Base-by-base conservation (phyloP, 441 rosid species). In the Brassica balearica region DNA sequence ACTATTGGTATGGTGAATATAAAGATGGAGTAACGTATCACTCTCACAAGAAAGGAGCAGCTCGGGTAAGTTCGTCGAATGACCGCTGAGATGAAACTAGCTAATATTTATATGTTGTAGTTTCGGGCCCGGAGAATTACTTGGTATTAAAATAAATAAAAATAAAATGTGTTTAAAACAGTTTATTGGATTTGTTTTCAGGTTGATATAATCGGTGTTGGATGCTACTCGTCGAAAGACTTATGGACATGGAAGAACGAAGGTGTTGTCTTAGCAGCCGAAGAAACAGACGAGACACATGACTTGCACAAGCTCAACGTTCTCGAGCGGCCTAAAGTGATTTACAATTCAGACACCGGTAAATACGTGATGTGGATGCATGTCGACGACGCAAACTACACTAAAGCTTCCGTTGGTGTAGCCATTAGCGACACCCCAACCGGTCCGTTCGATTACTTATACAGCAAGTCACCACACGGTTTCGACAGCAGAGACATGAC, bases 361-460 rank as follows among this genome's bases (percentile, higher is more conserved):
- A 93, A 93, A 61, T 95, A 95, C 66, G 91, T 93, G 43, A 95
- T 95, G 97, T 95, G 98, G 96, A 93, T 95, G 99, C 99, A 95
- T 69, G 84, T 93, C 3, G 99, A 95, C n/a, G 96, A 95, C 77
- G 85, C 84, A 64, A 95, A 95, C 85, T 95, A 95, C 82, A 95
- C 99, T 11, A 95, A 93, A 85, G 99, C 98, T 3, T 76, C 92
- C 0, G 89, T 88, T 15, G 98, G 99, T 5, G 59, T 95, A 71
- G 98, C 98, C 17, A 23, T 85, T 3, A 93, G 98, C 15, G 88
- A 93, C 73, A 85, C 77, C 66, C 97, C 98, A 15, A 83, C 89
- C 1, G 98, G 98, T 83, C 99, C 98, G 11, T 95, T 95, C 20
- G 66, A 85, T 69, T 93, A 93, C 74, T 85, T 91, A 51, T 80